Base-by-base conservation (phyloP, 2,329 filamentous ascomycete species). In the Parafenestella ontariensis region DNA sequence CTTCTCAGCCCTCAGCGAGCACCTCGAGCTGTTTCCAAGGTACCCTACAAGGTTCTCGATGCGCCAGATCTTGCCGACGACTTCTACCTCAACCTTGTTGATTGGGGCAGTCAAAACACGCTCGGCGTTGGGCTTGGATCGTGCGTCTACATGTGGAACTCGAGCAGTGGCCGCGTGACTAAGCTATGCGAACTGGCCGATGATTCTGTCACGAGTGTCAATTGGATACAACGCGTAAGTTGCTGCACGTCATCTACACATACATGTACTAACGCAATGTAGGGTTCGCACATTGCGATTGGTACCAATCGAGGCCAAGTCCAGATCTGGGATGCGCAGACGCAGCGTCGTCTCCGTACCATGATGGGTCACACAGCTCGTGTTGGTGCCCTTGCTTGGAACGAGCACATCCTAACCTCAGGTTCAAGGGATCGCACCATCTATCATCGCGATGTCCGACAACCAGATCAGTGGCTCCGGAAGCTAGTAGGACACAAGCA, bases 101-200 rank as follows among this genome's bases (percentile, higher is more conserved):
- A 99, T 71, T 99, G 95, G 95, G 95, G 95, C 39, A 96, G 91
- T 67, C 92, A 90, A 64, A 96, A 98, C 74, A 89, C 96, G 8
- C 83, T 99, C 10, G 95, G 94, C 6, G 95, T 99, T 39, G 95
- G 95, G 0, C 80, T 99, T 23, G 93, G 93, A 17, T 91, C 90
- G 17, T 96, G 91, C 64, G 95, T 99, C 5, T 99, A 98, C 72
- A 95, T 98, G 87, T 99, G 95, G 95, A 96, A 97, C 73, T 95
- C 93, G 4, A 87, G 92, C 64, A 90, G 90, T 7, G 95, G 94
- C 59, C 87, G 90, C 61, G 95, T 99, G 2, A 96, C 92, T 56
- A 96, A 96, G 76, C 84, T 99, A 9, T 98, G 95, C 76, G 94
- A 96, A 41, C 81, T 98, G 11, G 88, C 91, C 61, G 93, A 96